Conservation (phyloP, 352 stramenopile genomes). For the Globisporangium nodosum region DNA sequence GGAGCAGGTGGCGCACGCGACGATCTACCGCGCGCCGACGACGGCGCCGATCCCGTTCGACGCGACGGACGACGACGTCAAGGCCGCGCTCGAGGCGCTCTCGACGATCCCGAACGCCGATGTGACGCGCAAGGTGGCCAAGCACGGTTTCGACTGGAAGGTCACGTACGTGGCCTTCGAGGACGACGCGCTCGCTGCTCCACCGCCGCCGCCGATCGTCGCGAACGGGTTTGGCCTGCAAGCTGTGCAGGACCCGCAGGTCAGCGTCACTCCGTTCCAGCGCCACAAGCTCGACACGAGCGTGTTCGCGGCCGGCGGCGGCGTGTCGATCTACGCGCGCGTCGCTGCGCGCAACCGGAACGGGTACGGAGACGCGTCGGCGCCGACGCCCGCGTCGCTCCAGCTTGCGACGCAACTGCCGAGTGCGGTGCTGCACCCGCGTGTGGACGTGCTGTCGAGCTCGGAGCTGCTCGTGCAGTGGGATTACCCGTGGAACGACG, state of each 20-base stretch:
- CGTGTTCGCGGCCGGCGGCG: conserved; percentile 15
- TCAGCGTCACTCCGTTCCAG: conserved; percentile 53
- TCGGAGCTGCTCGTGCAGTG: conserved; percentile 76
- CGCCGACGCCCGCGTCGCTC: conserved; percentile 36
- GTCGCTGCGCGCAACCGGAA: conserved; percentile 54
- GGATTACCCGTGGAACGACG: conserved; percentile 57
- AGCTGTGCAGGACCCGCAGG: conserved; percentile 34
- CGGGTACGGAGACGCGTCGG: conserved; percentile 35
- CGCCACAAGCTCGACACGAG: conserved; percentile 28
- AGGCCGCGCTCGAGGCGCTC: conserved; percentile 90
- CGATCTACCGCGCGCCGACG: conserved; percentile 89
- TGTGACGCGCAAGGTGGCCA: conserved; percentile 73
- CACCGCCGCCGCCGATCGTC: conserved; percentile 5
- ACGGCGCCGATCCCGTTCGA: conserved; percentile 89
- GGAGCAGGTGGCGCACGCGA: conserved; percentile 52
- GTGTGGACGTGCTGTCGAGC: conserved; percentile 46
- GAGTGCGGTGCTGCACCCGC: conserved; percentile 21
- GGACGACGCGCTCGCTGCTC: background rate
- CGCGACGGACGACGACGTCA: conserved; percentile 86
- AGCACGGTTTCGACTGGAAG: conserved; percentile 89
- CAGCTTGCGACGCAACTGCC: conserved; percentile 54
- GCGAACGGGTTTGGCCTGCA: conserved; percentile 48
- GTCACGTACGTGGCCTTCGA: conserved; percentile 90
- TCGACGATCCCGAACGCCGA: conserved; percentile 86
- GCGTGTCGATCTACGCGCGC: conserved; percentile 53